Evolutionary conservation across 2,329 filamentous ascomycete species (phyloP).

Genomic region (Cercospora sp.): DNA sequence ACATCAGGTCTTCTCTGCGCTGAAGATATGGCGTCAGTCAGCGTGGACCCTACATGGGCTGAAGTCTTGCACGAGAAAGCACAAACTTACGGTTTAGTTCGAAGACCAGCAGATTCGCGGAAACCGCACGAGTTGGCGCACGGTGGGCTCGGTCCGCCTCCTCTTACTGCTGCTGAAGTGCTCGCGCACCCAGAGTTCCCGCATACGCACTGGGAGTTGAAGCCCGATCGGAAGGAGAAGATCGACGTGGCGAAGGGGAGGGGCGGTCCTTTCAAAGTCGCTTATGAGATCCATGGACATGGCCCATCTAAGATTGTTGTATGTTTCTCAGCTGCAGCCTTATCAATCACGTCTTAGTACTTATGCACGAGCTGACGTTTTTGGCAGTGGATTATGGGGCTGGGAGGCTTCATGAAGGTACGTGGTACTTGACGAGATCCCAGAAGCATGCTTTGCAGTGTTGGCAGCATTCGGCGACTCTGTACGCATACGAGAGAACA

Average conservation of each 20-base stretch:
- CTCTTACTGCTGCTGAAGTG: slow-evolving; percentile 58
- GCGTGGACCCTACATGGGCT: slow-evolving; percentile 16
- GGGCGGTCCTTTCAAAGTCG: slow-evolving; percentile 73
- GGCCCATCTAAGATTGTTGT: slow-evolving; percentile 73
- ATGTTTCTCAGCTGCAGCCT: slow-evolving; percentile 43
- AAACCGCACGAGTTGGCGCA: slow-evolving; percentile 24
- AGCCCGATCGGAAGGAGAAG: slow-evolving; percentile 63
- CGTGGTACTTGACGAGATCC: slow-evolving; percentile 27
- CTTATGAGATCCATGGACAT: slow-evolving; percentile 77
- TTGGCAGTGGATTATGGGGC: slow-evolving; percentile 73
- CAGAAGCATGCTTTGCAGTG: not conserved
- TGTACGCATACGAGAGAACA: not conserved
- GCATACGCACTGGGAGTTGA: slow-evolving; percentile 67
- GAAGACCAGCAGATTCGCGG: slow-evolving; percentile 20
- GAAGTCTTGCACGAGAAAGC: slow-evolving; percentile 19
- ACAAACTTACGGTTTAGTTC: slow-evolving; percentile 20
- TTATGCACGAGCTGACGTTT: slow-evolving; percentile 13
- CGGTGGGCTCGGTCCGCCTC: slow-evolving; percentile 27
- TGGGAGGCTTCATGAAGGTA: slow-evolving; percentile 63
- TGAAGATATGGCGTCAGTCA: slow-evolving; percentile 20
- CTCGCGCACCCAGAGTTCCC: slow-evolving; percentile 65
- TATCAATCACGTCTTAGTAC: slow-evolving; percentile 11
- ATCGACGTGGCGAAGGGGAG: slow-evolving; percentile 65
- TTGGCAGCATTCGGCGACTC: not conserved
- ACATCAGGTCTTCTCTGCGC: not conserved